Base-by-base conservation (phyloP, 352 stramenopile genomes). In the Pythium phragmiticola region DNA sequence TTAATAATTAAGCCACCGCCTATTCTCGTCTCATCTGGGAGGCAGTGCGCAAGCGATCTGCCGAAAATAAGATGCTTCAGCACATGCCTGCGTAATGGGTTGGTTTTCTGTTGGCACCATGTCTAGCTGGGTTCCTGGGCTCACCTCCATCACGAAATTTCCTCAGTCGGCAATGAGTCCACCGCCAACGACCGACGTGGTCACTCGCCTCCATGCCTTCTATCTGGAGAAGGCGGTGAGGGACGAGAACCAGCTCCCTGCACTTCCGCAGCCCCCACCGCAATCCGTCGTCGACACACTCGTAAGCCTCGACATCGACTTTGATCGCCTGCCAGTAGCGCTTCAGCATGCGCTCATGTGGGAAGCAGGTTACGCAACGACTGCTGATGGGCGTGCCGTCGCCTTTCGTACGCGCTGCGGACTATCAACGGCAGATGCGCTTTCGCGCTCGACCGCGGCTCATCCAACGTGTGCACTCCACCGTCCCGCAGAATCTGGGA, bases 321-420 rank as follows among this genome's bases (percentile, higher is more conserved):
- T 63, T 21, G 43, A 11, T 12, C 1, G 8, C 13, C 30, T 63
- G 8, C 43, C 43, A 9, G 12, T 30, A 17, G 1, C 41, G 17
- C 30, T 56, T 2, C 57, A 63, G n/a, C 46, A 48, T 21, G 57
- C 57, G 11, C 45, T 56, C 11, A 23, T 55, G 30, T 63, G 57
- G 57, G 46, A 63, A 8, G 30, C 43, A 9, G 57, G 57, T 0
- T 23, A 54, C 19, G 46, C 30, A 26, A 42, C 37, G 7, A 45
- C 55, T 21, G 26, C 7, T 16, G 55, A 52, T 14, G 41, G 39
- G n/a, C 7, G 17, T 1, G 34, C 33, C 16, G 14, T 52, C 8
- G 17, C 12, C 9, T 45, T 61, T 9, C 43, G 23, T 7, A 41
- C 26, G 30, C 23, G 21, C 26, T 61, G 55, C 19, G 39, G 55